A percentile compares a stretch with the other conserved stretches of the same genome.
phyloP scores from a whole-genome alignment of 345 rosid species.

The Populus simonii region DNA sequence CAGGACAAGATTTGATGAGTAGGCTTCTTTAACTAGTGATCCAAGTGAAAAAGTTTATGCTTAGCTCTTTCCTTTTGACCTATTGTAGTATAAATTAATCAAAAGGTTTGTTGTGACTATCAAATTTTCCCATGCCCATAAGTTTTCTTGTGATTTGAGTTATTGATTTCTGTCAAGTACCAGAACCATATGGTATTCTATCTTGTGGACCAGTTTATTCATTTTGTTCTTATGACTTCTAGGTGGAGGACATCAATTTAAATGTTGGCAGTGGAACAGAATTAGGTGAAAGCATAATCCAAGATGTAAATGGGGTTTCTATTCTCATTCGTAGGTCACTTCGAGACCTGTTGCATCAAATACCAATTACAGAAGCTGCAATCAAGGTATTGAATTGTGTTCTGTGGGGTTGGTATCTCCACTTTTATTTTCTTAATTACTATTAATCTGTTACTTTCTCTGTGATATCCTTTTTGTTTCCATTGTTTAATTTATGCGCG shows the following conservation, averaged over 20 bases:
- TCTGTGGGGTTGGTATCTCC: slow-evolving; percentile 2
- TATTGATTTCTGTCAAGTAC: not conserved
- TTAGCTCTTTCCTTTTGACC: not conserved
- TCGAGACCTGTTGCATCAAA: slow-evolving; percentile 81
- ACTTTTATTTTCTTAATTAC: not conserved
- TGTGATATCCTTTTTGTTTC: not conserved
- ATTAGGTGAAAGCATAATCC: slow-evolving; percentile 86
- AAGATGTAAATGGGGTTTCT: slow-evolving; percentile 87
- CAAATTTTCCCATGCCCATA: not conserved
- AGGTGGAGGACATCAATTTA: slow-evolving; percentile 93
- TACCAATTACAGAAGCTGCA: slow-evolving; percentile 69
- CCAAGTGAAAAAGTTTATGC: not conserved
- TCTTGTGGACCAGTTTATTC: not conserved
- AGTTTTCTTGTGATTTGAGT: not conserved
- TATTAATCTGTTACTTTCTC: not conserved
- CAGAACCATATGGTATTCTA: not conserved
- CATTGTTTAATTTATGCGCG: slow-evolving; percentile 1
- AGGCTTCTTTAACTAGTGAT: slow-evolving; percentile 1
- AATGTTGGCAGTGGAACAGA: slow-evolving; percentile 79
- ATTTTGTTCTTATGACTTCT: not conserved
- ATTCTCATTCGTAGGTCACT: slow-evolving; percentile 75
- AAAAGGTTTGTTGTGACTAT: not conserved
- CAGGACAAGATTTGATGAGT: not conserved
- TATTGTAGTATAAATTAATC: not conserved
- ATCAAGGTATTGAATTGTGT: slow-evolving; percentile 52